Evolutionary conservation across 2,329 filamentous ascomycete species (phyloP), one percentile per base, ranked within the genome.

Genomic region (Thermoascus crustaceus): DNA sequence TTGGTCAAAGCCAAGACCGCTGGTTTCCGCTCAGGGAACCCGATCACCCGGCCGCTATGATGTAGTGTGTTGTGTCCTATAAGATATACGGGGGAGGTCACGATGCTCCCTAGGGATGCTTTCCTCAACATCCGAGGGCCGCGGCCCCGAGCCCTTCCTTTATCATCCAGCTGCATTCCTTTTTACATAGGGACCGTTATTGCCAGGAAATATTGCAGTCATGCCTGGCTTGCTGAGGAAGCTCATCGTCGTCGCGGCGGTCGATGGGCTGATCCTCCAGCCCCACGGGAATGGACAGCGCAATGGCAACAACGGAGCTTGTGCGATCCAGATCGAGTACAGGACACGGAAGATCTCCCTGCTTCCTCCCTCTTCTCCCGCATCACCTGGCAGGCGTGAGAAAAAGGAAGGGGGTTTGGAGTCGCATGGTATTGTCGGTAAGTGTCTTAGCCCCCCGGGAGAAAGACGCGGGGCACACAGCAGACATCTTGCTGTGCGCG

Each of bases 161-260:
- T n/a, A n/a, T n/a, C n/a, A n/a, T n/a, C n/a, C n/a, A n/a, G n/a
- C n/a, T n/a, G n/a, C n/a, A n/a, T n/a, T n/a, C n/a, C n/a, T n/a
- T n/a, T n/a, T n/a, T n/a, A n/a, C n/a, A n/a, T n/a, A n/a, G n/a
- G n/a, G n/a, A n/a, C n/a, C n/a, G n/a, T n/a, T n/a, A n/a, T n/a
- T n/a, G n/a, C n/a, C n/a, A n/a, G n/a, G 13, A 11, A 31, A 14
- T 30, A 26, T 17, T 21, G n/a, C n/a, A 37, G 57, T 32, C 35
- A 91, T 93, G 86, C 80, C 85, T 37, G 73, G 75, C 46, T 67
- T 94, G 41, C 78, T 83, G 40, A 82, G 84, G 56, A 93, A 91
- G 63, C 66, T 94, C 37, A 57, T 87, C 45, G 77, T 94, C 47
- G 81, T 81, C 60, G 85, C 87, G 37, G 79, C 85, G 17, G 76